Base-by-base conservation (phyloP, 2,329 filamentous ascomycete genomes). In the Mollisia scopiformis region DNA sequence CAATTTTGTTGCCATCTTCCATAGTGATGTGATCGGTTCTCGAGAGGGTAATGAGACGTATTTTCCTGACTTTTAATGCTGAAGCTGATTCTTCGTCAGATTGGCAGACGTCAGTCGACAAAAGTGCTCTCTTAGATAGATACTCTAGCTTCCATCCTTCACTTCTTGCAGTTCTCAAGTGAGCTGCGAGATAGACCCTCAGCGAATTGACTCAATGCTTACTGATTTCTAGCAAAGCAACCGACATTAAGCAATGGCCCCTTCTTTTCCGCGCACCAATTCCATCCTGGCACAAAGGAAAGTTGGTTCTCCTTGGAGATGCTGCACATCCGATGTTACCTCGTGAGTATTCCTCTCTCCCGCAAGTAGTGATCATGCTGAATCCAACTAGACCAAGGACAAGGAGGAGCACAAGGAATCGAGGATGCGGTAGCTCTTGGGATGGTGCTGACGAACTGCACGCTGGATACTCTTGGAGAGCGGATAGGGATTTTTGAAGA, bases 271-370 rank as follows among this genome's bases (percentile, higher is more conserved):
- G 72, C n/a, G 62, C 66, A 4, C 72, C 72, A 1, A 67, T 74
- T 23, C 49, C 66, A 21, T 64, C 66, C 1, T 91, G 86, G 84
- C 75, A 78, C 0, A 80, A 82, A 6, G 82, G 74, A 0, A 79
- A 77, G 10, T 70, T 89, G 19, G 85, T 80, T 0, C 71, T 89
- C 0, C 72, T 90, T 0, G 88, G 88, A 0, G 88, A 90, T 68
- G 86, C 88, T 0, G 88, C 86, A 0, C 88, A 91, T 70, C 87
- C 88, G 0, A 89, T 90, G 69, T 75, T 87, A 0, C 88, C 87
- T n/a, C 82, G 85, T 33, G n/a, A n/a, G n/a, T n/a, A n/a, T n/a
- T n/a, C n/a, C n/a, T n/a, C n/a, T n/a, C n/a, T n/a, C n/a, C n/a
- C n/a, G n/a, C n/a, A n/a, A n/a, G n/a, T n/a, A n/a, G n/a, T n/a